These are phyloP conservation scores for Dipodascopsis tothii DNA, from an alignment of 805 yeast species.

Conservation along the genomic window DNA sequence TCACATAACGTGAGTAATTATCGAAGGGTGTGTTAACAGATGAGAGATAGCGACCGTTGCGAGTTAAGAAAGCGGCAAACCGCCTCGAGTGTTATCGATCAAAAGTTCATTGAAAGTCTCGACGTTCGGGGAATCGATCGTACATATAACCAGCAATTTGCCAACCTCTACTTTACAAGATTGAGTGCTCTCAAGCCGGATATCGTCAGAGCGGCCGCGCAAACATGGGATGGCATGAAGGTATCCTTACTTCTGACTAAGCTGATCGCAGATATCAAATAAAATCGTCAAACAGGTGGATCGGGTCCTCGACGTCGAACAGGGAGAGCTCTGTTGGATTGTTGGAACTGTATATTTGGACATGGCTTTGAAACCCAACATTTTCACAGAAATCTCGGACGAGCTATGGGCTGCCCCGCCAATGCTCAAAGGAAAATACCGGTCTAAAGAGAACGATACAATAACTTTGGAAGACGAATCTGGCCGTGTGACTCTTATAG, in stretches of 20 bases:
- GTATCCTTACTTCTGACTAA: slow-evolving; percentile 26
- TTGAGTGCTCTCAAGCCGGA: slow-evolving; percentile 43
- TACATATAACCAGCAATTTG: slow-evolving; percentile 50
- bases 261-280: slow-evolving; percentile 34
- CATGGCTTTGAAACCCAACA: slow-evolving; percentile 75
- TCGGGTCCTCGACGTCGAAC: slow-evolving; percentile 56
- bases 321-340: slow-evolving; percentile 65
- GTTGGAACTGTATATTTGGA: slow-evolving; percentile 83
- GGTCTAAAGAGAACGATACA: slow-evolving; percentile 49
- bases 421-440: slow-evolving; percentile 38
- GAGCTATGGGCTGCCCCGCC: slow-evolving; percentile 37
- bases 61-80: too few species aligned
- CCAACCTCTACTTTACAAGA: slow-evolving; percentile 48
- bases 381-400: slow-evolving; percentile 69
- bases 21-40: too few species aligned
- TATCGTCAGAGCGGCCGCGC: slow-evolving; percentile 39
- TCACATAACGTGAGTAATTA: too few species aligned
- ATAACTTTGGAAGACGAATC: slow-evolving; percentile 84
- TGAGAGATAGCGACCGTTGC: too few species aligned
- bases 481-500: slow-evolving; percentile 72
- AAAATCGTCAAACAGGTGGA: slow-evolving; percentile 38
- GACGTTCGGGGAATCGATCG: slow-evolving; percentile 23
- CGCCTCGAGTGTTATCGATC: too few species aligned
- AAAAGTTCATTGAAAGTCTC: slow-evolving; percentile 7
- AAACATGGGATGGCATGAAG: slow-evolving; percentile 51